phyloP scores from a whole-genome alignment of 768 basidiomycete species.

The Antrodiella citrinella region DNA sequence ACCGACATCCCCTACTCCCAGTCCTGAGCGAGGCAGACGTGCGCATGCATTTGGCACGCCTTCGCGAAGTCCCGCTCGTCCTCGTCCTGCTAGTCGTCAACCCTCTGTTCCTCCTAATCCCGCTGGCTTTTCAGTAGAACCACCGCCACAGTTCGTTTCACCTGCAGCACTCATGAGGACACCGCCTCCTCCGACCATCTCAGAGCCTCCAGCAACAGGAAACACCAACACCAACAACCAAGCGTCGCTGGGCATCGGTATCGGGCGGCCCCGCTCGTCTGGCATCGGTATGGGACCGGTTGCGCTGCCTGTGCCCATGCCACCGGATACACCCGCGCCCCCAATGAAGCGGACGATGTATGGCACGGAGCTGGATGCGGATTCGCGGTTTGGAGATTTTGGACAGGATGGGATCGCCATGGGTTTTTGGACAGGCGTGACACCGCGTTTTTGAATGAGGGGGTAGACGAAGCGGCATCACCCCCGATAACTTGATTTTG shows the following conservation, averaged over 20 bases:
- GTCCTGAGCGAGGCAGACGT: neutral
- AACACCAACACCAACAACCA: neutral
- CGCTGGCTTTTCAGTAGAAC: too few species aligned
- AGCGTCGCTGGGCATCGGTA: slow-evolving; percentile 5
- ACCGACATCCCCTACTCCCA: slow-evolving; percentile 50
- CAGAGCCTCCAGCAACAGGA: slow-evolving; percentile 1
- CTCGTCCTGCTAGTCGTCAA: neutral
- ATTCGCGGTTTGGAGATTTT: slow-evolving; percentile 82
- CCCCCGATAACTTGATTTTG: slow-evolving; percentile 12
- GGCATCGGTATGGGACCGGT: slow-evolving; percentile 31
- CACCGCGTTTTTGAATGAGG: slow-evolving; percentile 26
- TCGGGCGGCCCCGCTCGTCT: slow-evolving; percentile 34
- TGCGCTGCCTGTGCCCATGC: slow-evolving; percentile 25
- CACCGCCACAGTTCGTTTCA: neutral
- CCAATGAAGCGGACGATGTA: slow-evolving; percentile 69
- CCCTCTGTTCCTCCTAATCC: neutral
- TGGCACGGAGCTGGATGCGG: slow-evolving; percentile 73
- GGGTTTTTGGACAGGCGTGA: slow-evolving; percentile 55
- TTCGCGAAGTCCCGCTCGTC: neutral
- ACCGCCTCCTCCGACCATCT: neutral
- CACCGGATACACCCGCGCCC: slow-evolving; percentile 36
- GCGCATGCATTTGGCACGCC: neutral
- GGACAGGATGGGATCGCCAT: slow-evolving; percentile 72
- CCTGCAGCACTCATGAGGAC: neutral
- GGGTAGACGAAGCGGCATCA: slow-evolving; percentile 7